Conservation (phyloP, 2,329 filamentous ascomycete genomes). For the Cercospora janseana region DNA sequence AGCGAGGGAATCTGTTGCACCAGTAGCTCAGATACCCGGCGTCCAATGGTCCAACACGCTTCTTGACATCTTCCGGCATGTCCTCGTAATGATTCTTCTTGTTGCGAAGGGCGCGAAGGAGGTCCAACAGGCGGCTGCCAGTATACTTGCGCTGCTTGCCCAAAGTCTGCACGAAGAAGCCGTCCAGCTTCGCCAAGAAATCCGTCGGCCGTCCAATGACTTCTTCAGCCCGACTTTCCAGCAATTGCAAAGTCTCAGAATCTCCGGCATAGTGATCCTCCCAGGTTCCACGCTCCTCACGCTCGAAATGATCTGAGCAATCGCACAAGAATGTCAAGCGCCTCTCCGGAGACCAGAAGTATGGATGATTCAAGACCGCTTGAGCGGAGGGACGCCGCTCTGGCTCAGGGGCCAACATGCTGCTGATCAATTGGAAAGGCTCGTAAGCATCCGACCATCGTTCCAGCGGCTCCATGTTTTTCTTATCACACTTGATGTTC, state of each 20-base stretch:
- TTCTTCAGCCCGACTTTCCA: constrained; percentile 51
- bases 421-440: constrained; percentile 78
- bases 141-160: constrained; percentile 96
- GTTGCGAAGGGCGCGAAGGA: constrained; percentile 84
- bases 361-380: constrained; percentile 86
- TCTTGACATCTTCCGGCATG: constrained; percentile 77
- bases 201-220: constrained; percentile 59
- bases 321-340: constrained; percentile 91
- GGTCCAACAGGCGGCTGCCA: constrained; percentile 75
- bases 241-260: constrained; percentile 61
- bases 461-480: constrained; percentile 54
- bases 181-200: constrained; percentile 73
- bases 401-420: constrained; percentile 71
- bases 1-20: constrained; percentile 72
- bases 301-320: constrained; percentile 93
- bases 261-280: constrained; percentile 35
- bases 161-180: constrained; percentile 81
- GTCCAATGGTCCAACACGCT: constrained; percentile 68
- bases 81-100: constrained; percentile 99
- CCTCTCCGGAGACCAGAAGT: constrained; percentile 92
- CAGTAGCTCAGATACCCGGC: constrained; percentile 78
- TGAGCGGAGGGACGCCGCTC: constrained; percentile 67
- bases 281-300: constrained; percentile 69
- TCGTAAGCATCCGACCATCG: constrained; percentile 77
- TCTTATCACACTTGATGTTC: constrained; percentile 89